Base-by-base conservation (phyloP, 768 basidiomycete species). In the Pulveroboletus frians region DNA sequence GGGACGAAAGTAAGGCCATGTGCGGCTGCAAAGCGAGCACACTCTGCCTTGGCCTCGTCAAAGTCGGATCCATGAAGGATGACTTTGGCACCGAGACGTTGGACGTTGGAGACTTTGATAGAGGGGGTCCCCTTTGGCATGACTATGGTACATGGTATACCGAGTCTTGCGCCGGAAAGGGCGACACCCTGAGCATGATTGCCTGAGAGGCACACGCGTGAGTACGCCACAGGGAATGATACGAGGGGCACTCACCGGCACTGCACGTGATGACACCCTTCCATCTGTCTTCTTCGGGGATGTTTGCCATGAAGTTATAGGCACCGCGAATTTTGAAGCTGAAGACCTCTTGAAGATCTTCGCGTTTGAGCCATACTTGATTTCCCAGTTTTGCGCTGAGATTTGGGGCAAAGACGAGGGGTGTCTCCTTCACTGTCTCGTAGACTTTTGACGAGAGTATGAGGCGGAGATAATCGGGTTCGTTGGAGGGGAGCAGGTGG, bases 151-250 rank as follows among this genome's bases (percentile, higher is more conserved):
- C 92, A 96, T 4, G 96, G 92, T 52, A 98, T 88, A 30, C 78
- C 79, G 26, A 99, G 80, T 49, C 84, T 81, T 39, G 82, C 70
- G 10, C 95, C 92, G n/a, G 96, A 93, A 41, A 98, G 78, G 3
- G 96, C 96, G 43, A 99, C 96, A 21, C 96, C 96, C 68, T 99
- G 96, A 0, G 96, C 96, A 67, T 99, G 96, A 63, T 99, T 99
- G 23, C 96, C 96, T 97, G 66, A 4, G 39, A 49, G 13, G 32
- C 29, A 42, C 30, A 30, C 42, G 9, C 30, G 34, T 36, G 34
- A 57, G 50, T 18, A 26, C n/a, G 32, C 4, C 9, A 20, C 42
- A 39, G 46, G 34, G 35, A 34, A 51, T 50, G 35, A 47, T 46
- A 60, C 43, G 46, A 44, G 63, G 61, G 55, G 57, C 71, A 84